Base-by-base conservation (phyloP, 768 basidiomycete genomes). In the Pisolithus orientalis region DNA sequence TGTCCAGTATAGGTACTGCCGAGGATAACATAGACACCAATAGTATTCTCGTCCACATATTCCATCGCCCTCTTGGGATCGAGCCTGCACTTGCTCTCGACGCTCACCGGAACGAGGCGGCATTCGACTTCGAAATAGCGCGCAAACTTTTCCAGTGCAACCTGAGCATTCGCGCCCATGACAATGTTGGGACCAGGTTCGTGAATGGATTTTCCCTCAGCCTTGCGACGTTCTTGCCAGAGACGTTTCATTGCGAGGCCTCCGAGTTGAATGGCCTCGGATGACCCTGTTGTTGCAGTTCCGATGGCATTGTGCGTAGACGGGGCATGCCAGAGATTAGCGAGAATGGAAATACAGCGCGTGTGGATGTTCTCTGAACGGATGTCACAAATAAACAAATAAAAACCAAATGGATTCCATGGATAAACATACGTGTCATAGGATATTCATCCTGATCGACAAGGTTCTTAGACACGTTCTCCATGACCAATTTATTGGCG, bases 381-480 rank as follows among this genome's bases (percentile, higher is more conserved):
- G 34, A 34, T 13, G 13, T 34, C 34, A 34, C 34, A 34, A 34
- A 34, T 34, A 11, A 27, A 34, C 28, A n/a, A 42, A 10, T 37
- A 55, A 1, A 21, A 42, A 3, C 39, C 37, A 6, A 27, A 25
- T 24, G 13, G 39, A 16, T 14, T 9, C 11, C 8, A 5, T 5
- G 6, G 7, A 32, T 27, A 16, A 8, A 64, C 65, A 42, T 57
- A 72, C 76, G 78, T 0, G 79, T 80, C 52, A 75, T 74, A 10
- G 84, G 84, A 62, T 85, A 86, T 60, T 87, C 85, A 54, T 85
- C 84, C 57, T 80, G 77, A 61, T 85, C 84, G 37, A 84, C 83
- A 32, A 85, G 65, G 63, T 86, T 86, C 67, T 85, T 85, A 61
- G 73, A 72, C 51, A 84, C 72, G 61, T 84, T 84, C 67, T 85